These are phyloP conservation scores for Oryza rufipogon DNA, from an alignment of 176 grass and related monocot genomes.

Conservation along the genomic window DNA sequence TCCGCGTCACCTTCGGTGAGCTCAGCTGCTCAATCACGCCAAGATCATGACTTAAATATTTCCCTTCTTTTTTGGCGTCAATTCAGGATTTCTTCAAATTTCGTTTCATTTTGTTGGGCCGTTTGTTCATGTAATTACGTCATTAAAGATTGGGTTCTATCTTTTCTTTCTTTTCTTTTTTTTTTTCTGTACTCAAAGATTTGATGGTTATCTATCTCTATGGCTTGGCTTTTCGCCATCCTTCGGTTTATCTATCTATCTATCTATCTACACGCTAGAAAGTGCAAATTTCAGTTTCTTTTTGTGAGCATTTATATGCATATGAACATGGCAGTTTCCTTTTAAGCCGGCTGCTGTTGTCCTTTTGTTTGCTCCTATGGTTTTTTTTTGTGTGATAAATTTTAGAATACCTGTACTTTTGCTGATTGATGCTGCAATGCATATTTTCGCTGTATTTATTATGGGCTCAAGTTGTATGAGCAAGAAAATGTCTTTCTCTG, in stretches of 20 bases:
- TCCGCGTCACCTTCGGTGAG: constrained; percentile 93
- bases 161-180: constrained; percentile 17
- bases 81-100: not conserved
- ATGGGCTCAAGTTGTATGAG: too few species aligned
- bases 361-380: not conserved
- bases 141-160: constrained; percentile 17
- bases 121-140: constrained; percentile 25
- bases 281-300: not conserved
- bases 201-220: constrained; percentile 11
- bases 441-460: not conserved
- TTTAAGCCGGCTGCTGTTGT: not conserved
- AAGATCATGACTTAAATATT: constrained; percentile 1
- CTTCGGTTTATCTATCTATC: not conserved
- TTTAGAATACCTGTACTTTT: not conserved
- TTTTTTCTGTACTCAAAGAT: constrained; percentile 20
- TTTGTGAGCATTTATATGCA: constrained; percentile 16
- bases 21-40: not conserved
- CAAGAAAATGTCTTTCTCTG: too few species aligned
- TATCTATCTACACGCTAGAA: constrained; percentile 4
- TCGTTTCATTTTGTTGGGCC: not conserved
- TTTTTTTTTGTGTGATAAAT: not conserved
- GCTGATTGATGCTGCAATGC: not conserved
- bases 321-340: not conserved
- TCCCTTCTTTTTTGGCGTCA: not conserved
- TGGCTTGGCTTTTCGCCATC: not conserved